Evolutionary conservation across 2,329 filamentous ascomycete species (phyloP).

Genomic region (Xylaria sp.): DNA sequence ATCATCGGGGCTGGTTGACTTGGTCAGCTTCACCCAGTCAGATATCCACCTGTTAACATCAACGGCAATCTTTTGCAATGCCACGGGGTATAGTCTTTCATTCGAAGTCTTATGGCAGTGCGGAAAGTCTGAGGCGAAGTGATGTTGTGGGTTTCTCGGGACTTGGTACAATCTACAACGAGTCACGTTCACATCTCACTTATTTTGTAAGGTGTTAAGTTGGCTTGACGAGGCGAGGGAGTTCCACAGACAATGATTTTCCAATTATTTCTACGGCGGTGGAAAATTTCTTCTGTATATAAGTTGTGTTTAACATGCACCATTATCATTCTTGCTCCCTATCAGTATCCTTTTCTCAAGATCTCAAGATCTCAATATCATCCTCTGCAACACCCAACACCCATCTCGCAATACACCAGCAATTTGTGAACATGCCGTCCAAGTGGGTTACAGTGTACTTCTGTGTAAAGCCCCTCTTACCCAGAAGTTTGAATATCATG

Average conservation of each 20-base stretch:
- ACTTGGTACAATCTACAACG: neutral
- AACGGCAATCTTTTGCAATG: neutral
- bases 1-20: constrained; percentile 2
- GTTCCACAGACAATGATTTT: neutral
- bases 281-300: neutral
- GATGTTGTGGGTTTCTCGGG: neutral
- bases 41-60: neutral
- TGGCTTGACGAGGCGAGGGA: neutral
- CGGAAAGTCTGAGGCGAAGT: constrained; percentile 4
- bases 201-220: neutral
- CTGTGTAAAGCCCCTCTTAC: neutral
- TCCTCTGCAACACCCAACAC: neutral
- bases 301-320: neutral
- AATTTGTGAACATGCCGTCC: neutral
- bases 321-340: neutral
- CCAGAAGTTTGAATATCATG: neutral
- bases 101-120: constrained; percentile 3
- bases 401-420: neutral
- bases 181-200: neutral
- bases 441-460: neutral
- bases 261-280: neutral
- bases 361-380: neutral
- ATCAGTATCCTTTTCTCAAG: neutral
- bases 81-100: neutral
- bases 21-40: neutral